Evolutionary conservation across 176 grass and related monocot species (phyloP), one percentile per base, ranked within the genome.

Genomic region (Typha latifolia): DNA sequence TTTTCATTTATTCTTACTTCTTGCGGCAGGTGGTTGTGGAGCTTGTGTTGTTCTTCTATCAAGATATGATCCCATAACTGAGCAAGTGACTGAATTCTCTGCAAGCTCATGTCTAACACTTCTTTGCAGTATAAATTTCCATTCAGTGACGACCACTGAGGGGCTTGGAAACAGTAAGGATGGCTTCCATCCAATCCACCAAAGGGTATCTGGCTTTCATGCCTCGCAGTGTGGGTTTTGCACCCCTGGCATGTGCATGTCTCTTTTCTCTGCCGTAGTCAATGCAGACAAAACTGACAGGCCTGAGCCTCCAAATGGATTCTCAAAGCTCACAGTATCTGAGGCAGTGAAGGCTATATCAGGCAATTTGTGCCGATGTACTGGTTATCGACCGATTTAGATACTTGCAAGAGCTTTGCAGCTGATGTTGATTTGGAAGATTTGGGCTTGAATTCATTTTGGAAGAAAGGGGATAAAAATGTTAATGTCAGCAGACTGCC

Each of bases 171-270:
- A 87, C 78, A 74, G 51, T 47, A 78, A 68, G 51, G 76, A 87
- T 70, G 87, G 87, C 4, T 96, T 81, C 70, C 91, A 96, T 64
- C 48, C 91, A 1, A 89, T 90, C 62, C 91, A 96, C 59, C 62
- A 79, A 49, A 74, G 91, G 8, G 71, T 96, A 49, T 12, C 84
- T 5, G 87, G 87, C 9, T 96, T 96, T 67, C 91, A 96, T 23
- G 91, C 91, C 13, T 96, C 91, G 4, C 91, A 96, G 66, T 96
- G 91, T 31, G 91, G 91, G 4, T 96, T 90, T 74, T 96, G 91
- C 78, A 96, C 87, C 2, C 91, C 91, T 2, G 87, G 91, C 53
- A 90, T 96, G 87, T 96, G 84, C 51, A 85, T 96, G 79, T 96
- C 91, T 59, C 83, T 96, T 67, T 96, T 85, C 76, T 90, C 87